Conservation (phyloP, 257 asterid species). For the Solanum infundibuliforme region DNA sequence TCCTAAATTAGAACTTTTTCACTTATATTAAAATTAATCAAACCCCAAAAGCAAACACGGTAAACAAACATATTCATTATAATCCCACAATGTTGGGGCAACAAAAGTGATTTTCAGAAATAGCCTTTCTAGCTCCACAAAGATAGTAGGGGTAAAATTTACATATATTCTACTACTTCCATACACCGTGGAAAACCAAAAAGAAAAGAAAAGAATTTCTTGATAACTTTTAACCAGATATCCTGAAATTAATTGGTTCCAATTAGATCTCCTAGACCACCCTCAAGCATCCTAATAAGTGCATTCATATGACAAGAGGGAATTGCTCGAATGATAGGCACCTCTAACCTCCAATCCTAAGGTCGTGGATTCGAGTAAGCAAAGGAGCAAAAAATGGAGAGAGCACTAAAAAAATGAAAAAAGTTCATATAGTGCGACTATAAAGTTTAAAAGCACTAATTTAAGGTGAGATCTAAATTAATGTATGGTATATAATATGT, state of each 20-base stretch:
- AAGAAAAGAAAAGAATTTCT: background rate
- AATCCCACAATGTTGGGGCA: background rate
- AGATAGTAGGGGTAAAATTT: no score
- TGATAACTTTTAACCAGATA: background rate
- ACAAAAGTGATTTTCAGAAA: fast-evolving
- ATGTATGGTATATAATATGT: constrained; percentile 46
- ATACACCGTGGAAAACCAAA: background rate
- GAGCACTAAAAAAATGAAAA: background rate
- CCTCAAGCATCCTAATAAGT: background rate
- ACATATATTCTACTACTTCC: background rate
- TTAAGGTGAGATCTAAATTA: constrained; percentile 28
- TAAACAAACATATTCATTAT: background rate
- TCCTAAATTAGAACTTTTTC: background rate
- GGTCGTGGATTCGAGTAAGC: background rate
- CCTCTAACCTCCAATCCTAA: background rate
- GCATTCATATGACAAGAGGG: background rate
- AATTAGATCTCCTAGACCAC: background rate
- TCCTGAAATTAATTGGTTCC: background rate
- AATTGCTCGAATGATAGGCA: background rate
- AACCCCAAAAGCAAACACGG: background rate
- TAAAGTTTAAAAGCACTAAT: background rate
- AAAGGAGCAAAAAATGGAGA: background rate
- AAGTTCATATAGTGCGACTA: background rate
- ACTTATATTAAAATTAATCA: background rate
- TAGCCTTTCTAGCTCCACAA: background rate